Base-by-base conservation (phyloP, 176 grass and related monocot genomes). In the Triticum monococcum region DNA sequence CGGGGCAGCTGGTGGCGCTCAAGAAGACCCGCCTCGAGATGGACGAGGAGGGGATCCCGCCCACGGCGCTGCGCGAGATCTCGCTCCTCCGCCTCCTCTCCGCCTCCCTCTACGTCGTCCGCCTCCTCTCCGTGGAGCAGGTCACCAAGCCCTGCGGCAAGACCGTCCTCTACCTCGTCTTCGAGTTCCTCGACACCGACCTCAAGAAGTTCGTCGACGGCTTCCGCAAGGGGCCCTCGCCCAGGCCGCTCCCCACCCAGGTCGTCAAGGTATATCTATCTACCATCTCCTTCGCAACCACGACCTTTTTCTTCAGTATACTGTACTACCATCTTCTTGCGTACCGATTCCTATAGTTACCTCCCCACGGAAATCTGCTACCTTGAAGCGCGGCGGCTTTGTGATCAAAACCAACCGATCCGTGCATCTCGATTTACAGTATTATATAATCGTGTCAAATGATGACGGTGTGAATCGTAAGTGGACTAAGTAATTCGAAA, bases 21-120 rank as follows among this genome's bases (percentile, higher is more conserved):
- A 91, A 88, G 75, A 99, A 94, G 94, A 99, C 92, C 1, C 86
- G 92, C 6, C 94, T 99, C 9, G 92, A 99, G 88, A 96, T 96
- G 94, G 94, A 93, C 83, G 94, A 99, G 89, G 97, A 99, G 52
- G 97, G 97, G n/a, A 97, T 99, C 83, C 97, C 97, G 14, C 94
- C 94, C 41, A 94, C 92, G 0, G 92, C 94, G 1, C 90, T 99
- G 35, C 92, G 90, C 77, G 94, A 99, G 94, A 89, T 99, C 88
- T 99, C 97, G 22, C 85, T 99, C 74, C 97, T 99, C 85, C 86
- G 89, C 62, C 87, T 96, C 76, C 94, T 99, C 72, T 94, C 97
- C 56, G 79, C 82, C 66, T 94, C 90, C 79, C 72, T 99, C 92
- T 96, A 96, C 93, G 75, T 99, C 77, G 97, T 99, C 79, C 83